A percentile compares a stretch with the other conserved stretches of the same genome.
These are phyloP conservation scores for Hyaloscypha finlandica DNA, from an alignment of 495 filamentous ascomycete species.

Conservation along the genomic window DNA sequence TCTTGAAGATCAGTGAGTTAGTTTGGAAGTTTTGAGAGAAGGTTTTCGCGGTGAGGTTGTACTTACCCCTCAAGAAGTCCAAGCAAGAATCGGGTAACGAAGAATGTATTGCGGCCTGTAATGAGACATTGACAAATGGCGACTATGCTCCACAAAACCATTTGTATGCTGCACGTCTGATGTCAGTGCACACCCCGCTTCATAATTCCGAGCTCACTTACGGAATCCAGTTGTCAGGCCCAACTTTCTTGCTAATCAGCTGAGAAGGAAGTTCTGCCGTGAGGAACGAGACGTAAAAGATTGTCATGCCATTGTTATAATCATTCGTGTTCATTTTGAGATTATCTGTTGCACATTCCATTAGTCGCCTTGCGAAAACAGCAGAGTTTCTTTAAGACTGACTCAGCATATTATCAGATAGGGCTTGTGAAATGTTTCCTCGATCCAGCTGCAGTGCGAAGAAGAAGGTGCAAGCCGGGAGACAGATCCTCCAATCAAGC, in stretches of 20 bases:
- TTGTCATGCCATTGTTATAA: slow-evolving; percentile 77
- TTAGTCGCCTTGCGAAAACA: background rate
- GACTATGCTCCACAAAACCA: slow-evolving; percentile 70
- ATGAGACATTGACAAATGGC: slow-evolving; percentile 66
- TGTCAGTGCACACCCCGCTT: background rate
- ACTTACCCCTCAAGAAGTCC: slow-evolving; percentile 72
- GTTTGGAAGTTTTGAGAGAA: slow-evolving; percentile 51
- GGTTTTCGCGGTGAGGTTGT: slow-evolving; percentile 56
- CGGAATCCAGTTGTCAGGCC: slow-evolving; percentile 85
- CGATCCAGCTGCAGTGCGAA: slow-evolving; percentile 82
- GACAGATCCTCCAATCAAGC: slow-evolving; percentile 40
- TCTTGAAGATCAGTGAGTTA: slow-evolving; percentile 62
- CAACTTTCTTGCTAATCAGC: slow-evolving; percentile 69
- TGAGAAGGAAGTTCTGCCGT: slow-evolving; percentile 74
- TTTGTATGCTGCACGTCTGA: slow-evolving; percentile 52
- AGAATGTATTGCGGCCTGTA: slow-evolving; percentile 59
- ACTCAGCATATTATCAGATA: slow-evolving; percentile 68
- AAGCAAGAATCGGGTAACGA: slow-evolving; percentile 61
- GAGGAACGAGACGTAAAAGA: slow-evolving; percentile 68
- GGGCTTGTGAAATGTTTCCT: slow-evolving; percentile 70
- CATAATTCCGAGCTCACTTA: slow-evolving; percentile 1
- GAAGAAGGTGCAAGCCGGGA: slow-evolving; percentile 58
- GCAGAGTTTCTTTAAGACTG: background rate
- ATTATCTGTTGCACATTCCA: slow-evolving; percentile 30
- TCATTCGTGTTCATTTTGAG: slow-evolving; percentile 65